Evolutionary conservation across 2,329 filamentous ascomycete genomes (phyloP), one percentile per base, ranked within the genome.

Genomic region (Neophaeococcomyces aloes): DNA sequence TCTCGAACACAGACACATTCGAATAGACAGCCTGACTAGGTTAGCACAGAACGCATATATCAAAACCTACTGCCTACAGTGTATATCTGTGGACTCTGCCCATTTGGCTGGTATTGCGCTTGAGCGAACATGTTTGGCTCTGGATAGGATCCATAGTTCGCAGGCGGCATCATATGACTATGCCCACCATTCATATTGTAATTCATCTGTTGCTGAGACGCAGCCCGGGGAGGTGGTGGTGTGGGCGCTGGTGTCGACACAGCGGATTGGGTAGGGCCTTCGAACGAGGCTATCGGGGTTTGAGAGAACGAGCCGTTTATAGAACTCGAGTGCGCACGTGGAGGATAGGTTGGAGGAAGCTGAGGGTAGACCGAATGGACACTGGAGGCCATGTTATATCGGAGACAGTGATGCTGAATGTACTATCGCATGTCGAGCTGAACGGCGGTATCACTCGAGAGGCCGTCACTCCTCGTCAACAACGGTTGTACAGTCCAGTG

Each of bases 1-100:
- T 95, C 65, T 98, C 91, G 68, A 96, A 98, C 13, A 98, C 91
- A 48, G 89, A 82, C 35, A 96, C 86, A 53, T 88, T 87, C 6
- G 89, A 96, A 63, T 96, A 96, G 31, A 93, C 84, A 48, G 89
- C 89, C 79, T 78, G 49, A 14, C 18, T 6, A 18, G n/a, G 38
- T 52, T 34, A 50, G 48, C 33, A 29, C 31, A 18, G 3, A 19
- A 4, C n/a, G 15, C 2, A 8, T 33, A 14, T 13, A 8, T 30
- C 14, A 29, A 13, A 15, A 11, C 11, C 4, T 35, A 14, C 7
- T 10, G 53, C 56, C 47, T 53, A 69, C 67, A 39, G 65, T 67
- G 50, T 71, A 71, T 43, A 71, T 70, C 48, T 69, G 67, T 35
- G 46, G 42, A 27, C 48, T 53, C 8, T 38, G 38, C 13, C 52